phyloP scores from a whole-genome alignment of 2,329 filamentous ascomycete species.

The Penicillium capsulatum region DNA sequence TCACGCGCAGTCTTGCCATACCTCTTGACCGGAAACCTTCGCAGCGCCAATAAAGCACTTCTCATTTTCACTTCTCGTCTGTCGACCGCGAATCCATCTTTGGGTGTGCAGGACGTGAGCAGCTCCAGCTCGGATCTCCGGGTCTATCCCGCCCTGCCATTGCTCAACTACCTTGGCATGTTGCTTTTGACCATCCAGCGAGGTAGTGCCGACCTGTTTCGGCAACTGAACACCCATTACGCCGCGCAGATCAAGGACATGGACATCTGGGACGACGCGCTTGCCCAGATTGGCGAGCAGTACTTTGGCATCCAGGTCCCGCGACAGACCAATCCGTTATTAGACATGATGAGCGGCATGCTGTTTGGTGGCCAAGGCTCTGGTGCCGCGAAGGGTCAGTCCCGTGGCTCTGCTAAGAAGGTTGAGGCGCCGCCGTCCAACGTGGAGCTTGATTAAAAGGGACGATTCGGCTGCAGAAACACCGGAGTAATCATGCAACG shows the following conservation, averaged over 20 bases:
- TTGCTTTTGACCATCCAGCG: constrained; percentile 79
- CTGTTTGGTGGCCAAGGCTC: constrained; percentile 62
- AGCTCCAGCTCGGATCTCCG: constrained; percentile 68
- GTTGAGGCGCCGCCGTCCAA: constrained; percentile 45
- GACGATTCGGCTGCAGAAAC: constrained; percentile 6
- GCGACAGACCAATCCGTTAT: constrained; percentile 81
- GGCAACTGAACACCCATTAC: constrained; percentile 78
- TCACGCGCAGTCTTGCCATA: constrained; percentile 87
- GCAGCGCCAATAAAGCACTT: constrained; percentile 79
- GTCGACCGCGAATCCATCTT: constrained; percentile 51
- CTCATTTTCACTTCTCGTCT: constrained; percentile 69
- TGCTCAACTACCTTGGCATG: constrained; percentile 89
- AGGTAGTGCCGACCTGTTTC: constrained; percentile 71
- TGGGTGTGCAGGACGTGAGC: constrained; percentile 78
- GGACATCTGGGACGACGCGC: constrained; percentile 71
- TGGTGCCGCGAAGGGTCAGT: constrained; percentile 42
- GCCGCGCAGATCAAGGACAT: constrained; percentile 71
- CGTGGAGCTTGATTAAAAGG: constrained; percentile 43
- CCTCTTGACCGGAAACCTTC: constrained; percentile 82
- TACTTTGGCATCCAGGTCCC: constrained; percentile 92
- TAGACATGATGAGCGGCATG: constrained; percentile 98
- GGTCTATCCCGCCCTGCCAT: constrained; percentile 84
- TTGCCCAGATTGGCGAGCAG: constrained; percentile 89
- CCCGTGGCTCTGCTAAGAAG: constrained; percentile 40
- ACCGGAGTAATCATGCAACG: constrained; percentile 16